Evolutionary conservation across 768 basidiomycete species (phyloP), one percentile per base, ranked within the genome.

Genomic region (Lactifluus echinatus): DNA sequence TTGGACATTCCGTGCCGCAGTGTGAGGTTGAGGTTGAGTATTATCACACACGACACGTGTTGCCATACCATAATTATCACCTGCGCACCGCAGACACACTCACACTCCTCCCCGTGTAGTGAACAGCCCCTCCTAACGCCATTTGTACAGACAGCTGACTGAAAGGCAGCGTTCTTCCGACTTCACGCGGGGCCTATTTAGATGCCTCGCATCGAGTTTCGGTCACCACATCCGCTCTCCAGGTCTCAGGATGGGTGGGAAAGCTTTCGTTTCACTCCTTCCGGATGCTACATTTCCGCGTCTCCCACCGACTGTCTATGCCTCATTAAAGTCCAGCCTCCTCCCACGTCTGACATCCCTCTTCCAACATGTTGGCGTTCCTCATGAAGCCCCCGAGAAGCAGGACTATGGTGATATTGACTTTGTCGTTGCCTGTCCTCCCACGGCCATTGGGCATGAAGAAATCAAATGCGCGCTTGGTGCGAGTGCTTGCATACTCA

Each of bases 391-490:
- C 8, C 87, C 85, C 14, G 81, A 77, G 60, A 89, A 89, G 66
- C 43, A 51, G 0, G 80, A 83, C 66, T 73, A 85, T 60, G 87
- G 87, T 1, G 87, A 89, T 64, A 64, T 89, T 23, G 87, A 89
- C 66, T 78, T 87, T 50, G 68, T 84, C 21, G 85, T 85, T 4
- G 73, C 76, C 36, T 61, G 64, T n/a, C 79, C 85, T 8, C 70
- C 64, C 31, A 42, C 47, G 0, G 57, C 64, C 11, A 21, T 61
- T 12, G 52, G 34, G 7, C 63, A 50, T 21, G 62, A 62, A 26
- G 60, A 65, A 28, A 50, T 72, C 4, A 70, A 75, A 61, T 52
- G 56, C 4, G 66, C 73, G 15, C 69, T 87, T 5, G 75, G 78
- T 8, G 83, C 83, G 15, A 37, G 29, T 33, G 42, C 50, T 2